Evolutionary conservation across 106 monocot species (phyloP), one percentile per base, ranked within the genome.

Genomic region (Dendrobium catenatum): DNA sequence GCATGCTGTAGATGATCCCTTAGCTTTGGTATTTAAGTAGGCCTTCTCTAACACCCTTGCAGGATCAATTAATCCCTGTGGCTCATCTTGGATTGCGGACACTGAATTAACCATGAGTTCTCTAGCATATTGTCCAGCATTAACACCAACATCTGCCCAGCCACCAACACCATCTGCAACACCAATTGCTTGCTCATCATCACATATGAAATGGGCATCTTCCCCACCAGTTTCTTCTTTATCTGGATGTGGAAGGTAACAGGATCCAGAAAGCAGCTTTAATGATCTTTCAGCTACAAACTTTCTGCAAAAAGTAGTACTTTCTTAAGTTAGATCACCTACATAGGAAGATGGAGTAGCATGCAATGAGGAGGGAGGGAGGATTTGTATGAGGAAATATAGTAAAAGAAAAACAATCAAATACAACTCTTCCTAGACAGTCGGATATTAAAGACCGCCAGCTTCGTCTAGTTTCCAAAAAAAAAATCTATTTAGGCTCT

Each of bases 101-200:
- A 89, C 88, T 48, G 90, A 88, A 84, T 93, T 82, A 82, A 85
- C 55, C 93, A 90, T 93, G 31, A 93, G 87, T 77, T 93, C 90
- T 80, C 83, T 85, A 29, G 93, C 86, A 89, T 93, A 93, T 68
- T 85, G 64, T 46, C 90, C 93, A 47, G 90, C 81, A 85, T 93
- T 82, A 78, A 93, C 77, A 72, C 93, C 90, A 80, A 85, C 78
- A 19, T 88, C 87, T 55, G 93, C 90, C 93, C 93, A 93, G 6
- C 93, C 93, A 82, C 90, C 93, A 82, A 93, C 90, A 82, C 93
- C 93, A 87, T 88, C 90, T 24, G 93, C 90, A 33, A 93, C 88
- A 66, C 90, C 93, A 68, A 93, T 88, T 26, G 85, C 87, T 82
- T 89, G 90, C 79, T 93, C 88, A 79, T 88, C 82, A 16, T 48